phyloP scores from a whole-genome alignment of 306 rosid genomes.

The Sphenostylis stenocarpa region DNA sequence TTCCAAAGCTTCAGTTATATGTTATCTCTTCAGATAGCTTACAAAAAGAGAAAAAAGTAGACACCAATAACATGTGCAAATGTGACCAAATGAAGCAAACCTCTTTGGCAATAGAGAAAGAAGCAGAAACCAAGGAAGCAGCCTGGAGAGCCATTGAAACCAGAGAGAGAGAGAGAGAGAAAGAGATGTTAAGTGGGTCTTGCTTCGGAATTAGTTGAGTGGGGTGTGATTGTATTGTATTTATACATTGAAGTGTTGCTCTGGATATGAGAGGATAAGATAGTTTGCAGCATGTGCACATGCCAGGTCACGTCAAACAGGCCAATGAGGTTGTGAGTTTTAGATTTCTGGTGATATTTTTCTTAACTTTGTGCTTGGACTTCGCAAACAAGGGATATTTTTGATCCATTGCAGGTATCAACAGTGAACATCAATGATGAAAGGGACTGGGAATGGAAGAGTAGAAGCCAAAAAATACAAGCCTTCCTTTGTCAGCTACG shows the following conservation, averaged over 20 bases:
- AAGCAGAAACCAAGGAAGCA: conserved; percentile 34
- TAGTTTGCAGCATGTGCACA: conserved; percentile 26
- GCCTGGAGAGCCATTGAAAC: conserved; percentile 39
- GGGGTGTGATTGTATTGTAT: not conserved
- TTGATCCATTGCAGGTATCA: not conserved
- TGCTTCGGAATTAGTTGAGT: not conserved
- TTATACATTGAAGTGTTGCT: conserved; percentile 30
- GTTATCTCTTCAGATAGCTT: not conserved
- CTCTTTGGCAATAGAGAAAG: conserved; percentile 34
- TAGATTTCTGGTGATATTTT: conserved; percentile 41
- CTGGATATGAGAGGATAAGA: conserved; percentile 36
- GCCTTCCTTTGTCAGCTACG: not conserved
- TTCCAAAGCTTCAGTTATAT: conserved; percentile 3
- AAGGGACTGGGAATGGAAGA: conserved; percentile 33
- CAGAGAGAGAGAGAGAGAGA: not conserved
- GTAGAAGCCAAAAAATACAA: not conserved
- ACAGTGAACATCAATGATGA: not conserved
- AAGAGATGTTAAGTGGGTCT: not conserved
- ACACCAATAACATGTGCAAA: not conserved
- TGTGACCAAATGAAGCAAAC: conserved; percentile 19
- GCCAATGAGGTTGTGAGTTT: conserved; percentile 33
- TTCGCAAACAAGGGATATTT: conserved; percentile 4
- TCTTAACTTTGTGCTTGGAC: not conserved
- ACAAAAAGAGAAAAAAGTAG: not conserved
- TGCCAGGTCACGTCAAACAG: conserved; percentile 12